Percentiles rank a stretch among this genome's conserved stretches.
Conservation (phyloP, 1,139 yeast genomes). For the Candida glucosophila region DNA sequence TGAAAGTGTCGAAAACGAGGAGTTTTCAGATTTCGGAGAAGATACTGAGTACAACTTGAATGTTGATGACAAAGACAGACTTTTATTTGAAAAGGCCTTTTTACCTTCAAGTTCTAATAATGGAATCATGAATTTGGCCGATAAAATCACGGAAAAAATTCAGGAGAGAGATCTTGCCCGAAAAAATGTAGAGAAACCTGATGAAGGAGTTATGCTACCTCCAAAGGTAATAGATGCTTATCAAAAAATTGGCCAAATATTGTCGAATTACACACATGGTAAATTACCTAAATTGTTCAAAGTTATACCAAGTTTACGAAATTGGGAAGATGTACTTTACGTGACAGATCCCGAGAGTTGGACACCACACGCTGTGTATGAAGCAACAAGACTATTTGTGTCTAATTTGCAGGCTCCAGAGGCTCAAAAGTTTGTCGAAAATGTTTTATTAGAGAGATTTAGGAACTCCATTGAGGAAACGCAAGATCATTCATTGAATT, state of each 20-base stretch:
- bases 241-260: slow-evolving; percentile 79
- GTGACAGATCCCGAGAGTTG: slow-evolving; percentile 89
- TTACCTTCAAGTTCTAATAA: slow-evolving; percentile 25
- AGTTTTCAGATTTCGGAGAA: slow-evolving; percentile 42
- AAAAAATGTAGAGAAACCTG: slow-evolving; percentile 12
- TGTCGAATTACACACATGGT: slow-evolving; percentile 92
- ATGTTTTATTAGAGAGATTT: slow-evolving; percentile 75
- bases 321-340: slow-evolving; percentile 92
- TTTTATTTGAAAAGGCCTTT: slow-evolving; percentile 59
- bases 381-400: slow-evolving; percentile 89
- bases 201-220: slow-evolving; percentile 68
- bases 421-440: slow-evolving; percentile 75
- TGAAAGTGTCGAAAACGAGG: slow-evolving; percentile 27
- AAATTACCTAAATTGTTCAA: slow-evolving; percentile 91
- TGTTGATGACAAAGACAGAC: slow-evolving; percentile 64
- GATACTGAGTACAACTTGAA: slow-evolving; percentile 51
- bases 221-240: slow-evolving; percentile 95
- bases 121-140: slow-evolving; percentile 68
- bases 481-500: slow-evolving; percentile 64
- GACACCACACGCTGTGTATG: slow-evolving; percentile 96
- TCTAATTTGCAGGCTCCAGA: slow-evolving; percentile 82
- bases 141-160: slow-evolving; percentile 83
- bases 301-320: slow-evolving; percentile 82
- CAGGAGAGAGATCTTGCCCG: slow-evolving; percentile 54
- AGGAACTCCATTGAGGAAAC: slow-evolving; percentile 75